Percentiles rank a stretch among this genome's conserved stretches.
phyloP scores from a whole-genome alignment of 768 basidiomycete genomes.

The Lanmaoa pseudosensibilis region DNA sequence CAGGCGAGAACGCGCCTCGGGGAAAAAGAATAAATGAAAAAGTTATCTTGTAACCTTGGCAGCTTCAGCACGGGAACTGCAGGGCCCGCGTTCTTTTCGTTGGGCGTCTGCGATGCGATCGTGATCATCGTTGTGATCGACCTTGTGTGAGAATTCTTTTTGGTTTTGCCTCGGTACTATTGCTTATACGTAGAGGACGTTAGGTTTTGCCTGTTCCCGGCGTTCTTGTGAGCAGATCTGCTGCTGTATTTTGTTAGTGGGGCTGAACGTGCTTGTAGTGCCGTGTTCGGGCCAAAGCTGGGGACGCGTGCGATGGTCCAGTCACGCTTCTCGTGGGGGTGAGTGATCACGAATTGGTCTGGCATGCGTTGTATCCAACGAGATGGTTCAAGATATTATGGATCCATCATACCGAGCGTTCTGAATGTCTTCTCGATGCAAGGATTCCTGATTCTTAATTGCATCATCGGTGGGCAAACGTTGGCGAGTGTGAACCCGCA shows the following conservation, averaged over 20 bases:
- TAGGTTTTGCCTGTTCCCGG: constrained; percentile 38
- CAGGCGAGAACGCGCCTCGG: no score
- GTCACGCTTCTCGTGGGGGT: constrained; percentile 55
- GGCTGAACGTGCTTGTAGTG: constrained; percentile 29
- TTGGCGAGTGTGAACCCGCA: constrained; percentile 46
- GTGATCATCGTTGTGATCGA: constrained; percentile 45
- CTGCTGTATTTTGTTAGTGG: neutral
- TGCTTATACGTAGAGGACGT: neutral
- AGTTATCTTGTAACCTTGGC: neutral
- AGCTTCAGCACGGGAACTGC: constrained; percentile 51
- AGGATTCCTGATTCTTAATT: constrained; percentile 59
- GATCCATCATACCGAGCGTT: constrained; percentile 40
- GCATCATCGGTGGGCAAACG: constrained; percentile 63
- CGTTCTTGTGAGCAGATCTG: constrained; percentile 36
- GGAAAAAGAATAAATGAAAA: no score
- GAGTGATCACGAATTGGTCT: constrained; percentile 18
- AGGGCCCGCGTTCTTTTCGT: constrained; percentile 50
- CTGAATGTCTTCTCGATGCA: constrained; percentile 52
- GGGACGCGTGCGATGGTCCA: constrained; percentile 62
- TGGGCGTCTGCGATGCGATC: constrained; percentile 45
- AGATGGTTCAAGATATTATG: constrained; percentile 37
- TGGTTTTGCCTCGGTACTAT: neutral
- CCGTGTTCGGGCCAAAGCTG: constrained; percentile 53
- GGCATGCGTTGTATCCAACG: neutral
- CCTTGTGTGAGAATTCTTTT: constrained; percentile 36